Evolutionary conservation across 2,329 filamentous ascomycete species (phyloP).

Genomic region (Diplodia seriata): DNA sequence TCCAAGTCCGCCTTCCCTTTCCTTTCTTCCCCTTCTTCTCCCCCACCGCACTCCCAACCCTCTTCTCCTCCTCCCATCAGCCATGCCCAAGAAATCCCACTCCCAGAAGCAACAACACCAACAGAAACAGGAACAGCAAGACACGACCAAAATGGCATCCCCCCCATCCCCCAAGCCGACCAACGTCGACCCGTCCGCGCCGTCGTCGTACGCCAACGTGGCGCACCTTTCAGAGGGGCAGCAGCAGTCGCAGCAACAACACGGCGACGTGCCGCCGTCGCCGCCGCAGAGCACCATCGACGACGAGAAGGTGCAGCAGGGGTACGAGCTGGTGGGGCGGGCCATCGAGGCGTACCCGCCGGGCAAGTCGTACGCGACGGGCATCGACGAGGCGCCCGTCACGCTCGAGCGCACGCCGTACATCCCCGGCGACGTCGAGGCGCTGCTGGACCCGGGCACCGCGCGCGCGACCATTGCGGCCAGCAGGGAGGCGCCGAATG

Average conservation of each 20-base stretch:
- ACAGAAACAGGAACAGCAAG: neutral
- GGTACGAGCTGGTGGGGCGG: slow-evolving; percentile 22
- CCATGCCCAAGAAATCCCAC: slow-evolving; percentile 24
- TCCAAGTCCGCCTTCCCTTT: too few relatives aligned
- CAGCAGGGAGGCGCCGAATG: slow-evolving; percentile 50
- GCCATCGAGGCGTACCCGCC: slow-evolving; percentile 17
- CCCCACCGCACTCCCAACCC: neutral
- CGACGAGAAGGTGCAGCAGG: slow-evolving; percentile 20
- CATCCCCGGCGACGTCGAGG: slow-evolving; percentile 21
- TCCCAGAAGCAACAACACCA: neutral
- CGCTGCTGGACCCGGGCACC: slow-evolving; percentile 26
- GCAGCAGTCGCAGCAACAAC: neutral
- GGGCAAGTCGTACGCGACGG: slow-evolving; percentile 25
- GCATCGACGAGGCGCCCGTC: slow-evolving; percentile 16
- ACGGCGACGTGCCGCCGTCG: slow-evolving; percentile 18
- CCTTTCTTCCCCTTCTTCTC: too few relatives aligned
- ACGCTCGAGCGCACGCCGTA: slow-evolving; percentile 28
- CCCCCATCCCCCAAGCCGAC: neutral
- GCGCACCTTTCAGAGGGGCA: slow-evolving; percentile 4
- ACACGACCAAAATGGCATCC: neutral
- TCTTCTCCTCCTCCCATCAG: neutral
- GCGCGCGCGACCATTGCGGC: slow-evolving; percentile 35
- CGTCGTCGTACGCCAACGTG: slow-evolving; percentile 21
- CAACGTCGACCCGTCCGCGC: neutral
- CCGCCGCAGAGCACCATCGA: slow-evolving; percentile 16